Evolutionary conservation across 169 alveolate species (phyloP), one percentile per base, ranked within the genome.

Genomic region (Plasmodium adleri): DNA sequence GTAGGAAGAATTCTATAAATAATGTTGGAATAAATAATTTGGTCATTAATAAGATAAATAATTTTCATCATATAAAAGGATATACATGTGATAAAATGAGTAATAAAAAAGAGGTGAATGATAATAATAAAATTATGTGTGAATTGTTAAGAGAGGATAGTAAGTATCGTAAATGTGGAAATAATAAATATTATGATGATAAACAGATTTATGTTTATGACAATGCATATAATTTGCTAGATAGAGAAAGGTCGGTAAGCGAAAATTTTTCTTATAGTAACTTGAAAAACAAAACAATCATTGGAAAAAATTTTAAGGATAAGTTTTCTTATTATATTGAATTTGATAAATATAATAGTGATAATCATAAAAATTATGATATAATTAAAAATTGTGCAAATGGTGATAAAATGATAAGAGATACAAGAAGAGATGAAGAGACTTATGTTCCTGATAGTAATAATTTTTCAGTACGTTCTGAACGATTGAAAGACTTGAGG

Each of bases 291-390:
- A 86, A 86, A 72, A 86, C 92, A 3, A 59, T 86, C 50, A 86
- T 86, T 26, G 92, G 92, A 15, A 49, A 86, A 86, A 80, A 80
- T 49, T 8, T 52, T 20, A 56, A 72, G 59, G 88, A 75, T 8
- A 72, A 72, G 26, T 86, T 70, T 60, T 12, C 92, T 22, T 86
- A 86, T 66, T 86, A 86, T 72, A 86, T 86, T 20, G 92, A 86
- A 52, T 86, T 86, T 86, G 67, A 72, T 54, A 58, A 86, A 24
- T 17, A 10, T 12, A 59, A 86, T n/a, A 58, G 72, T 60, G 78
- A 64, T 39, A 6, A 39, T 39, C 47, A 39, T 32, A 78, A 54
- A 32, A 43, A 71, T 15, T 28, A 13, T 72, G 32, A 28, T 6
- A 71, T 22, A 47, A 59, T 66, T 17, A 59, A 54, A 20, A 32